These are phyloP conservation scores for Combretum micranthum DNA, from an alignment of 345 rosid species.

Conservation along the genomic window DNA sequence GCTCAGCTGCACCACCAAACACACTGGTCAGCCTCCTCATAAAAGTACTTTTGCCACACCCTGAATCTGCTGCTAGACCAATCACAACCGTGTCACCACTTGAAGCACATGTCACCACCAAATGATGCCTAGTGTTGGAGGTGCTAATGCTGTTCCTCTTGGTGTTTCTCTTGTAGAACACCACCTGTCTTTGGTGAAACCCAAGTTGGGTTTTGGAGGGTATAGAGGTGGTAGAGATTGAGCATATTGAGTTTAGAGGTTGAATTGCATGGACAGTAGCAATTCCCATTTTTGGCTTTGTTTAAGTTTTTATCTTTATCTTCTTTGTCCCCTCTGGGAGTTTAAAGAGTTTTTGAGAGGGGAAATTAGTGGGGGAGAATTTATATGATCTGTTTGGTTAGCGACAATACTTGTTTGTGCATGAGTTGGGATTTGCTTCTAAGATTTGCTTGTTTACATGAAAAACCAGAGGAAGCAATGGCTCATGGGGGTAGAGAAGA, in stretches of 20 bases:
- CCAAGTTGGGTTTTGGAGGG: neutral
- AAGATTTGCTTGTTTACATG: conserved; percentile 2
- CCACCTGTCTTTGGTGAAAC: conserved; percentile 1
- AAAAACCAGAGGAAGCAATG: conserved; percentile 5
- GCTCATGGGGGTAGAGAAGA: conserved; percentile 3
- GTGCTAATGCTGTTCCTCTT: conserved; percentile 12
- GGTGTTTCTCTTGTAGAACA: conserved; percentile 8
- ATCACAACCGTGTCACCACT: conserved; percentile 53
- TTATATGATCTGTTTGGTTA: conserved; percentile 7
- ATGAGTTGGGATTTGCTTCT: conserved; percentile 1
- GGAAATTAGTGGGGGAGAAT: conserved; percentile 20
- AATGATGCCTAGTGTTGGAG: neutral
- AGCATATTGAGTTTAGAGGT: conserved; percentile 14
- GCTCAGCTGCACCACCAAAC: conserved; percentile 92
- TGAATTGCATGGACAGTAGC: conserved; percentile 8
- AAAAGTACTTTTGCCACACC: conserved; percentile 95
- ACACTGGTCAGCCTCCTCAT: conserved; percentile 91
- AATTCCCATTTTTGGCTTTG: conserved; percentile 8
- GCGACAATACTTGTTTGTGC: conserved; percentile 15
- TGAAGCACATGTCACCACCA: conserved; percentile 1
- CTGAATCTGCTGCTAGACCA: conserved; percentile 93
- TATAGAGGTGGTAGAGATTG: conserved; percentile 6
- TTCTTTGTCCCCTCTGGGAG: neutral
- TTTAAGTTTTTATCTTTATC: neutral
- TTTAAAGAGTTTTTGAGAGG: conserved; percentile 6